Base-by-base conservation (phyloP, 1,284 basidiomycete species). In the Marasmius tenuissimus region DNA sequence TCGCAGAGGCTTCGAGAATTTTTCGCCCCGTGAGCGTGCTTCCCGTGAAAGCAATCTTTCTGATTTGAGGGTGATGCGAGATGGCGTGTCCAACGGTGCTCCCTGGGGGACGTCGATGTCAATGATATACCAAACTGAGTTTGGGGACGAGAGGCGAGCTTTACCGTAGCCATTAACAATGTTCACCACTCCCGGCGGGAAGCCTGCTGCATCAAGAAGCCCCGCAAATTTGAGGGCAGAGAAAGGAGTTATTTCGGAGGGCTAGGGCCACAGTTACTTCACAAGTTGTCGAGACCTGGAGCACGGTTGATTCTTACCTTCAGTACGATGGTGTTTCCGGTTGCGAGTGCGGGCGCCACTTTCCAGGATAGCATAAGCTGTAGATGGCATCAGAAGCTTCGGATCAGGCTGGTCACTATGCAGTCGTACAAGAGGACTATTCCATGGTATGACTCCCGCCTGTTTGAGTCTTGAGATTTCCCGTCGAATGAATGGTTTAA, bases 241-340 rank as follows among this genome's bases (percentile, higher is more conserved):
- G 40, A 96, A 80, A 16, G 94, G 93, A 1, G 94, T 96, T 67
- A 93, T 84, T 74, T 96, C 94, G 37, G 92, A 93, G 4, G 94
- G 90, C 82, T 56, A 52, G 56, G 20, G n/a, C n/a, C 50, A 20
- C 20, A 11, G 51, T 48, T 18, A 42, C 54, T 11, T 38, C 35
- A 11, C 54, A 54, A 57, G 20, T 20, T 9, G 18, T 51, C 14
- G 14, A 4, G 6, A 27, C 4, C n/a, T 22, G 33, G 12, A 18
- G 34, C 27, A 11, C 14, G 14, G 51, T 42, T 7, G 11, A 34
- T 4, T 45, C 58, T 8, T 54, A 75, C 75, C 68, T 96, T 95
- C 67, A 96, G 75, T 61, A 96, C 81, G 67, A 95, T 78, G 12
- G 85, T 80, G 81, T 92, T 93, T 64, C 94, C 94, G 3, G 87